These are phyloP conservation scores for Sedum album DNA, from an alignment of 164 flowering plant genomes.

Conservation along the genomic window DNA sequence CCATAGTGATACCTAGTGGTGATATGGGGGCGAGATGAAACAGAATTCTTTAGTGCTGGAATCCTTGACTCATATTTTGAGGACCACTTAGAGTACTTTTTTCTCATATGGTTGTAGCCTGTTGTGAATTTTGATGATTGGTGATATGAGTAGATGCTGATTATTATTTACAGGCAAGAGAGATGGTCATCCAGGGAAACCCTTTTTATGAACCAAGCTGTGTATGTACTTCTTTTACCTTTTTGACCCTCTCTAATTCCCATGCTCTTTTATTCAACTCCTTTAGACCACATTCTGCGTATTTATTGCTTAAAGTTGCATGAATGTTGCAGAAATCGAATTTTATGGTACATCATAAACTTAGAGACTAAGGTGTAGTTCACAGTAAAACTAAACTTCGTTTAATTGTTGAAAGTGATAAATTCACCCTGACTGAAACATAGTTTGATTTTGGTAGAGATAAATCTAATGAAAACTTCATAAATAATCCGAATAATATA, in stretches of 20 bases:
- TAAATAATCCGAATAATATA: too few relatives aligned
- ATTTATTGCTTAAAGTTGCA: conserved; percentile 3
- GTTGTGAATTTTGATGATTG: not conserved
- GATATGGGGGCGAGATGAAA: not conserved
- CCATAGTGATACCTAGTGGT: not conserved
- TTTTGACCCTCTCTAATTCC: conserved; percentile 3
- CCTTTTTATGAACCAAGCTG: not conserved
- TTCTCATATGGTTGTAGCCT: not conserved
- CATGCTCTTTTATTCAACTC: not conserved
- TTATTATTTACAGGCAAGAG: not conserved
- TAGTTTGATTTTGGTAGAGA: too few relatives aligned
- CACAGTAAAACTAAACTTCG: too few relatives aligned
- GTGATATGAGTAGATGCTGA: not conserved
- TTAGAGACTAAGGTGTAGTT: too few relatives aligned
- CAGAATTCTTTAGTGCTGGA: not conserved
- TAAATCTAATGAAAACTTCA: too few relatives aligned
- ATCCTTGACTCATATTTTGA: not conserved
- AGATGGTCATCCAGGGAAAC: not conserved
- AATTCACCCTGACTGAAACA: too few relatives aligned
- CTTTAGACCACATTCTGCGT: conserved; percentile 3
- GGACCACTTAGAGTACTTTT: conserved; percentile 1
- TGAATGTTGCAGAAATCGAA: not conserved
- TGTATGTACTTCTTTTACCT: not conserved
- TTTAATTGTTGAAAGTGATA: too few relatives aligned
- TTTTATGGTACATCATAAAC: not conserved